A percentile compares a stretch with the other conserved stretches of the same genome.
phyloP scores from a whole-genome alignment of 176 grass and related monocot species.

The Rhynchospora pubera region DNA sequence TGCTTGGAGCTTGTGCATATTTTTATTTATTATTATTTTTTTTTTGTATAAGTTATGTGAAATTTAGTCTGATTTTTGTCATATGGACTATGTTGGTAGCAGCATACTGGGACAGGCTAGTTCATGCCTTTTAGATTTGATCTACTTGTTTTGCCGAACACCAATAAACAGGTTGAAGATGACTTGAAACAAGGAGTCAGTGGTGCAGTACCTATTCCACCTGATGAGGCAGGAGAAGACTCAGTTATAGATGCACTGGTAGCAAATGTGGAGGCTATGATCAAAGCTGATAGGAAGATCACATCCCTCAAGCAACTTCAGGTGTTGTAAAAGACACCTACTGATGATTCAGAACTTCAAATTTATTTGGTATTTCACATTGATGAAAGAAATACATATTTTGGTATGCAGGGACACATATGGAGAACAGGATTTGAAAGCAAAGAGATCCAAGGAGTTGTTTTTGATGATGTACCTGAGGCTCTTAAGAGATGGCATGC shows the following conservation, averaged over 20 bases:
- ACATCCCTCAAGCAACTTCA: slow-evolving; percentile 85
- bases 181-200: slow-evolving; percentile 49
- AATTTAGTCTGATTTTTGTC: neutral
- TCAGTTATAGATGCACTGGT: slow-evolving; percentile 47
- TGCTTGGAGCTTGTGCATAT: neutral
- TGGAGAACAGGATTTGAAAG: slow-evolving; percentile 75
- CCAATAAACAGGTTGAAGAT: slow-evolving; percentile 36
- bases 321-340: slow-evolving; percentile 23
- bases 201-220: slow-evolving; percentile 46
- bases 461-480: slow-evolving; percentile 65
- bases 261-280: slow-evolving; percentile 77
- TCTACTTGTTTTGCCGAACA: neutral
- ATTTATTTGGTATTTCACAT: neutral
- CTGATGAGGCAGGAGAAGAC: slow-evolving; percentile 37
- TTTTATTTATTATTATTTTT: too few relatives aligned
- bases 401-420: slow-evolving; percentile 41
- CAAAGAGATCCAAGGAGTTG: slow-evolving; percentile 48
- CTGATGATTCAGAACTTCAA: neutral
- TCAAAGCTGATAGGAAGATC: slow-evolving; percentile 72
- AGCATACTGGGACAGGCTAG: neutral
- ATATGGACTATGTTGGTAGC: neutral
- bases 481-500: slow-evolving; percentile 63
- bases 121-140: neutral
- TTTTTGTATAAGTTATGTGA: neutral
- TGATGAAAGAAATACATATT: neutral